Base-by-base conservation (phyloP, 179 eudicot genomes). In the Beta corolliflora region DNA sequence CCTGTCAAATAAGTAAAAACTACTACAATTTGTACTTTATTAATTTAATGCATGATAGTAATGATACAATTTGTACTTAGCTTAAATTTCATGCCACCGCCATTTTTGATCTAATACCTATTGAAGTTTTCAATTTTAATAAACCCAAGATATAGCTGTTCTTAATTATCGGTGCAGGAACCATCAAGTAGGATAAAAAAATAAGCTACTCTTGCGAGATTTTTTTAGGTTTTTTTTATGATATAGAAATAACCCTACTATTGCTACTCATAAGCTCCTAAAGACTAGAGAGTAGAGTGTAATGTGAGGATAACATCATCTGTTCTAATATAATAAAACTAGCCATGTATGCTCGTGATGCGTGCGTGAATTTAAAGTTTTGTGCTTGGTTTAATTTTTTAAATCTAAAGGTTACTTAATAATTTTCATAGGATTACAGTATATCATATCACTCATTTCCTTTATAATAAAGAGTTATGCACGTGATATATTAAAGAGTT, bases 91-190 rank as follows among this genome's bases (percentile, higher is more conserved):
- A 77, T 80, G 66, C 78, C 86, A 84, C 86, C 86, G 83, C 48
- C 86, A 80, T 70, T 81, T 81, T 63, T 36, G n/a, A 71, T 79
- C 74, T 71, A 59, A 46, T 55, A 15, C 10, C 8, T 61, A 25
- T 53, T 81, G 48, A 25, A 56, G 52, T 77, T 63, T 44, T 46
- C 45, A 59, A 1, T 21, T 15, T 61, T 66, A 63, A 14, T 29
- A 72, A 71, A 71, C 81, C 84, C 81, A 73, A 81, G 58, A 80
- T 80, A 45, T 76, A 80, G 86, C 86, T 84, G 86, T 84, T 81
- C 86, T 84, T 77, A 59, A 84, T 84, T 84, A 77, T 56, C 75
- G 86, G 71, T 23, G 9, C 75, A 48, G 81, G 36, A 81, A 44
- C 81, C 9, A 75, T 31, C 31, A 25, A 60, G 10, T 18, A 44